These are phyloP conservation scores for Cyberlindnera galapagoensis DNA, from an alignment of 805 yeast species.

Conservation along the genomic window DNA sequence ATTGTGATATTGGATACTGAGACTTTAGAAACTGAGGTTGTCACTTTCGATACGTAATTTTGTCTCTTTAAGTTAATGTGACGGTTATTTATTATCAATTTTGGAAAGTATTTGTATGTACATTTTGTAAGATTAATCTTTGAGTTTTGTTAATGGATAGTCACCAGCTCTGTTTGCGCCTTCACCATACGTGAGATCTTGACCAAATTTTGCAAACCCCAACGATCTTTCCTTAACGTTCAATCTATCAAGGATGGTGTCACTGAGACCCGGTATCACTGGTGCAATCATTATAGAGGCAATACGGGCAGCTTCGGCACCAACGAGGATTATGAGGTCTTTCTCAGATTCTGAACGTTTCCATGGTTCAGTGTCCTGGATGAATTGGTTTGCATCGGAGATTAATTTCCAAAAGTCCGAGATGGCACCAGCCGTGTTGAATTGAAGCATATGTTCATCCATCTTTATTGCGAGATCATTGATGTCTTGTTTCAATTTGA, in stretches of 20 bases:
- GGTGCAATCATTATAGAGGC: conserved; percentile 63
- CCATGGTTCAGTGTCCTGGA: conserved; percentile 81
- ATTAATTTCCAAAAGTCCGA: conserved; percentile 53
- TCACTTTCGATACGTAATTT: conserved; percentile 24
- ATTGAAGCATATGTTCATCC: conserved; percentile 36
- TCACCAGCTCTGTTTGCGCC: conserved; percentile 47
- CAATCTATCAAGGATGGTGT: conserved; percentile 52
- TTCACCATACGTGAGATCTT: conserved; percentile 55
- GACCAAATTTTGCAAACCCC: conserved; percentile 44
- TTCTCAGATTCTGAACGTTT: conserved; percentile 28
- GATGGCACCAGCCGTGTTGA: conserved; percentile 51
- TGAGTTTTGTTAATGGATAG: conserved; percentile 37
- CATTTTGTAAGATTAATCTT: conserved; percentile 6
- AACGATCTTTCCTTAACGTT: conserved; percentile 44
- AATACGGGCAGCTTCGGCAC: conserved; percentile 68
- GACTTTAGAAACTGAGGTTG: conserved; percentile 47
- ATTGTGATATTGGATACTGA: conserved; percentile 54
- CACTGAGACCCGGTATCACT: conserved; percentile 62
- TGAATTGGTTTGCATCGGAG: conserved; percentile 54
- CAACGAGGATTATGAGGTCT: conserved; percentile 52
- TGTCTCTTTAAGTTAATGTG: conserved; percentile 8
- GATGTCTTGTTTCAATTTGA: conserved; percentile 26
- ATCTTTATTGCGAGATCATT: conserved; percentile 32
- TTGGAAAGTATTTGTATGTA: background rate
- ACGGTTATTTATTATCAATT: no score